Evolutionary conservation across 495 filamentous ascomycete genomes (phyloP), one percentile per base, ranked within the genome.

Genomic region (Aspergillus asperescens): DNA sequence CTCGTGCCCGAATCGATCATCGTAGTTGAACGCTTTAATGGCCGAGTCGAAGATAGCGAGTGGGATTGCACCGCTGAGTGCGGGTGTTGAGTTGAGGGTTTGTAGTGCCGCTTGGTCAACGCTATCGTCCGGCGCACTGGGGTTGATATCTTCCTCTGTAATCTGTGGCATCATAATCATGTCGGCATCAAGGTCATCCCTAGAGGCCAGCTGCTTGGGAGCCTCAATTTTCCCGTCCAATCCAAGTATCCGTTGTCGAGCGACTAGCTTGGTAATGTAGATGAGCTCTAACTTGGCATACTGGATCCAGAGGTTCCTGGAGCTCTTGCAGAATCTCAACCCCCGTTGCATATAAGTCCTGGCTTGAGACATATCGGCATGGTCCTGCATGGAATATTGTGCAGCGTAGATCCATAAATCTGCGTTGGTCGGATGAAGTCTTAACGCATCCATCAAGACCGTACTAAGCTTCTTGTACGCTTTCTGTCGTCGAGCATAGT

Each of bases 281-380:
- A 91, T 86, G 81, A 95, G 85, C 73, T 98, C 93, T 69, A 95
- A 77, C 67, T 87, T 87, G 0, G 84, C 84, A 70, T 96, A 98
- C 68, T 94, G 87, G 29, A 94, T 59, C 93, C 92, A 97, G 29
- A 97, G 60, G 10, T 72, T 67, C 54, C 74, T 77, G 23, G 84
- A 82, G 19, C 71, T 78, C 49, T 83, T 87, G 67, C 90, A 95
- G 63, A 96, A 95, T 40, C 93, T 77, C 46, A 95, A 75, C 10
- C 93, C 93, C 15, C 92, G 75, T 63, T 90, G 85, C 81, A 97
- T 86, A 62, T 92, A 95, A 50, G 86, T 88, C 25, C 93, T 70
- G 9, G 89, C 90, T 20, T 83, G 82, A 48, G 81, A 83, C 79
- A 97, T 93, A 69, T 97, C 92, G 5, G 82, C 86, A 53, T 86